Percentiles rank a stretch among this genome's conserved stretches.
These are phyloP conservation scores for Brassica balearica DNA, from an alignment of 441 rosid genomes.

Conservation along the genomic window DNA sequence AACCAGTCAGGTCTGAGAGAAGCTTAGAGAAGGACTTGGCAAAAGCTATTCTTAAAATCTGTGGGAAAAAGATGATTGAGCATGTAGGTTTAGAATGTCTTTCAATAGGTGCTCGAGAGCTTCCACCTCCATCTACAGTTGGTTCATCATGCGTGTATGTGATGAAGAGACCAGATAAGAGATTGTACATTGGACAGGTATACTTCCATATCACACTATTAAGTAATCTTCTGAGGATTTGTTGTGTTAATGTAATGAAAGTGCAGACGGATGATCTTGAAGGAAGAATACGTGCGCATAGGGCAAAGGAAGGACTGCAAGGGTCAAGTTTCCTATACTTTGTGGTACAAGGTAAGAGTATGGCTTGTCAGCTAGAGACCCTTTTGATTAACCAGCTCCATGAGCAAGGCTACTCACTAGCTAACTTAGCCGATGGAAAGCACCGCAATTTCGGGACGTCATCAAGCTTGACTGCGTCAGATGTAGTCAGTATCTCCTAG, in stretches of 20 bases:
- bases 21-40: constrained; percentile 53
- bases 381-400: constrained; percentile 92
- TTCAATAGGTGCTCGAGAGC: constrained; percentile 74
- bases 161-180: constrained; percentile 83
- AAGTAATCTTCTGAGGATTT: constrained; percentile 21
- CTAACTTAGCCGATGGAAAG: constrained; percentile 87
- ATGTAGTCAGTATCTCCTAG: constrained; percentile 48
- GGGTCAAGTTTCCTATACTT: constrained; percentile 81
- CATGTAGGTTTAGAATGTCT: constrained; percentile 54
- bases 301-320: constrained; percentile 76
- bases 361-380: constrained; percentile 96
- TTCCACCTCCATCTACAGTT: constrained; percentile 91
- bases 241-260: constrained; percentile 19
- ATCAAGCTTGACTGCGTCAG: constrained; percentile 43
- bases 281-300: constrained; percentile 76
- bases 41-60: constrained; percentile 55
- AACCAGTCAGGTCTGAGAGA: constrained; percentile 48
- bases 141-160: constrained; percentile 91
- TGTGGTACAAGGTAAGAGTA: constrained; percentile 86
- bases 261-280: constrained; percentile 94
- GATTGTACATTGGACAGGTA: constrained; percentile 93
- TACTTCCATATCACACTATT: constrained; percentile 15
- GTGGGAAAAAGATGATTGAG: constrained; percentile 63
- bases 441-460: constrained; percentile 88
- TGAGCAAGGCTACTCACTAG: constrained; percentile 63